Evolutionary conservation across 2,329 filamentous ascomycete genomes (phyloP).

Genomic region (Penicillium sp.): DNA sequence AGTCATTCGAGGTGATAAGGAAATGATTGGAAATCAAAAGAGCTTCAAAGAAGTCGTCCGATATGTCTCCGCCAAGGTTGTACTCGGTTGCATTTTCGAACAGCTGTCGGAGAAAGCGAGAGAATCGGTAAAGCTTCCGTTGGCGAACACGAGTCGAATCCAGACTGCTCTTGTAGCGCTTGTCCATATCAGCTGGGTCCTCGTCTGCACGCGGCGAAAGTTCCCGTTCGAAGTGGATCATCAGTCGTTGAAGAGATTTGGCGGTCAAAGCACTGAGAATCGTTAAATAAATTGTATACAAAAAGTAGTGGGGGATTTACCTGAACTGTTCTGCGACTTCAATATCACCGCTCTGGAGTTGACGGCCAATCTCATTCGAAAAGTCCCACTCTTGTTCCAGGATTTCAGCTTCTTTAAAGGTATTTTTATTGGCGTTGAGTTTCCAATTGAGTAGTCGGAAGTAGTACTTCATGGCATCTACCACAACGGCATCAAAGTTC

Average conservation of each 20-base stretch:
- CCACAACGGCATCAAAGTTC: conserved; percentile 84
- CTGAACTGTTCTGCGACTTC: conserved; percentile 98
- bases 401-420: conserved; percentile 97
- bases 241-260: conserved; percentile 84
- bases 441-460: conserved; percentile 99
- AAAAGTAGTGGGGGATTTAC: conserved; percentile 25
- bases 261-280: conserved; percentile 69
- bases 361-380: conserved; percentile 85
- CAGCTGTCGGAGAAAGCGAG: conserved; percentile 80
- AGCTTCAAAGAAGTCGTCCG: conserved; percentile 75
- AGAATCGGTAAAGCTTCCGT: conserved; percentile 94
- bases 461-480: conserved; percentile 94
- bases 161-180: conserved; percentile 89
- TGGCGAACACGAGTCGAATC: conserved; percentile 96
- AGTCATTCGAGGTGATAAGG: conserved; percentile 66
- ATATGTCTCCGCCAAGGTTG: conserved; percentile 67
- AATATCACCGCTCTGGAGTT: conserved; percentile 88
- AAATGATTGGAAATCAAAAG: conserved; percentile 82
- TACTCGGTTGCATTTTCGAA: conserved; percentile 98
- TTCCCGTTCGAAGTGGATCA: conserved; percentile 87
- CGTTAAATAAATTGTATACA: background rate
- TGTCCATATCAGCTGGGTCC: conserved; percentile 83
- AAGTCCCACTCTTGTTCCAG: conserved; percentile 98
- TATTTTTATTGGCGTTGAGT: conserved; percentile 94
- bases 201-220: conserved; percentile 80